Evolutionary conservation across 225 moss, liverwort and hornwort genomes (phyloP).

Genomic region (Lunularia cruciata): DNA sequence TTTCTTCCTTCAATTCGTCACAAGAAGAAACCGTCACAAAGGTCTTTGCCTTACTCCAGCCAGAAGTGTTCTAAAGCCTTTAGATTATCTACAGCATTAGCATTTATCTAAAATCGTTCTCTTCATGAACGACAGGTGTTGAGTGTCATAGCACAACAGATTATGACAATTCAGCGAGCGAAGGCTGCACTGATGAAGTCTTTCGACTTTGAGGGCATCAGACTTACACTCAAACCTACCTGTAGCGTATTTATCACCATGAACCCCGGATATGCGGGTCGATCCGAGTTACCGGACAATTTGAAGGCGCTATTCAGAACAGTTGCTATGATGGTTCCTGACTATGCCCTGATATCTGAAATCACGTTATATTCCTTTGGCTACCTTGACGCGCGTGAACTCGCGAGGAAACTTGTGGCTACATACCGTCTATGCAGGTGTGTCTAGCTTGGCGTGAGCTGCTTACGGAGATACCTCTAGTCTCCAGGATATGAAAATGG

Average conservation of each 20-base stretch:
- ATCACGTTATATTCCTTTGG: slow-evolving; percentile 70
- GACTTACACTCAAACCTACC: slow-evolving; percentile 48
- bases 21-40: no score
- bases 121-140: slow-evolving; percentile 49
- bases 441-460: no score
- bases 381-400: slow-evolving; percentile 55
- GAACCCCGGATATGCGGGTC: slow-evolving; percentile 75
- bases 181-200: slow-evolving; percentile 50
- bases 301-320: slow-evolving; percentile 66
- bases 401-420: slow-evolving; percentile 69
- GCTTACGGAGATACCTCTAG: no score
- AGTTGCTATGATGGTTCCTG: slow-evolving; percentile 84
- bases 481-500: no score
- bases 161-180: slow-evolving; percentile 68
- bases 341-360: slow-evolving; percentile 70
- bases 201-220: slow-evolving; percentile 68
- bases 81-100: no score
- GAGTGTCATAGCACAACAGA: slow-evolving; percentile 74
- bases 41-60: no score
- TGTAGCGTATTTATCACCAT: slow-evolving; percentile 79
- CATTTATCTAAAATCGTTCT: no score
- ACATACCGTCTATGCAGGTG: slow-evolving; percentile 68
- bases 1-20: no score
- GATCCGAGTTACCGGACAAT: slow-evolving; percentile 65
- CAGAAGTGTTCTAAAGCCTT: no score